Percentiles rank a stretch among this genome's conserved stretches.
phyloP scores from a whole-genome alignment of 2,329 filamentous ascomycete species.

The Aspergillus floridensis region DNA sequence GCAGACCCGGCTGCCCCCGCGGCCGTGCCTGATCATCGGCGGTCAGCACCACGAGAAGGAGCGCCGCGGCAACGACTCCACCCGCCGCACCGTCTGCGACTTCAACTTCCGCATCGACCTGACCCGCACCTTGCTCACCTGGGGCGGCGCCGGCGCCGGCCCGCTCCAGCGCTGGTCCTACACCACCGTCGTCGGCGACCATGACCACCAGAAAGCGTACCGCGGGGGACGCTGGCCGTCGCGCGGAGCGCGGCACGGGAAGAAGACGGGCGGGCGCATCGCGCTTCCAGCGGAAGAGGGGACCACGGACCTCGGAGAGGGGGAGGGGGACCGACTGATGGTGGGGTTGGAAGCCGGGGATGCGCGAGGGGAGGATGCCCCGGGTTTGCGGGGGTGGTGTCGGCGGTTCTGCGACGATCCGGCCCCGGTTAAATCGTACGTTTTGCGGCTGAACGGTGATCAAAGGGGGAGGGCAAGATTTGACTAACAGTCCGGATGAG shows the following conservation, averaged over 20 bases:
- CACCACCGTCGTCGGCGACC: slow-evolving; percentile 21
- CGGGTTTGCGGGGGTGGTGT: slow-evolving; percentile 31
- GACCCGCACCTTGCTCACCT: slow-evolving; percentile 19
- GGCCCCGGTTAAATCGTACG: slow-evolving; percentile 38
- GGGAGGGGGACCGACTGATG: background rate
- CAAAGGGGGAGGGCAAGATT: no score
- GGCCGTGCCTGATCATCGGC: slow-evolving; percentile 52
- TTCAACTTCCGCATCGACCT: slow-evolving; percentile 32
- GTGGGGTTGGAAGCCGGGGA: slow-evolving; percentile 1
- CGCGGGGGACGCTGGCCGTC: slow-evolving; percentile 22
- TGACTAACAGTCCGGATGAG: no score
- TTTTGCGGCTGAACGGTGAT: background rate
- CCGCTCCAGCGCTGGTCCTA: slow-evolving; percentile 16
- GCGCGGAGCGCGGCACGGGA: background rate
- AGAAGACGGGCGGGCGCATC: background rate
- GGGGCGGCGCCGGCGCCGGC: background rate
- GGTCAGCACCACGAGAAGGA: slow-evolving; percentile 53
- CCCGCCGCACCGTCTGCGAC: slow-evolving; percentile 23
- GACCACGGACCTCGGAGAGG: background rate
- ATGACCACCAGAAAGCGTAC: slow-evolving; percentile 24
- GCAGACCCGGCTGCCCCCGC: slow-evolving; percentile 46
- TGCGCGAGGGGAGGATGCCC: slow-evolving; percentile 13
- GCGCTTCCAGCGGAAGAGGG: background rate
- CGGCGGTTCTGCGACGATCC: slow-evolving; percentile 37
- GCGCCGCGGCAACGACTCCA: slow-evolving; percentile 19